Percentiles rank a stretch among this genome's conserved stretches.
These are phyloP conservation scores for Kodamaea kakaduensis DNA, from an alignment of 805 yeast genomes.

Conservation along the genomic window DNA sequence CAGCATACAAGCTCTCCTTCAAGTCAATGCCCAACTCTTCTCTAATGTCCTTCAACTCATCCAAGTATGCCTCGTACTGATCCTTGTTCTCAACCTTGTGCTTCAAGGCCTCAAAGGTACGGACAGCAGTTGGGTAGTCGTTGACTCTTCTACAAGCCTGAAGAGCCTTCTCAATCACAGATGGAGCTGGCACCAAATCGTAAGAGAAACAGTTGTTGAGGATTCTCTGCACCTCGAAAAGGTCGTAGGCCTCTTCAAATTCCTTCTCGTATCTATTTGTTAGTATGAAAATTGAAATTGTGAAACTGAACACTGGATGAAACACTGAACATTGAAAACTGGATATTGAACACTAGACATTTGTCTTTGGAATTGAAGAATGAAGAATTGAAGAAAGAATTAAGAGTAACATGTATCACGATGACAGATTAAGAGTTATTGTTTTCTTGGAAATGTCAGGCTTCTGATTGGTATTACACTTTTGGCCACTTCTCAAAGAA, in stretches of 20 bases:
- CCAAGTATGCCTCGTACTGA: conserved; percentile 94
- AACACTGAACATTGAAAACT: too few species aligned
- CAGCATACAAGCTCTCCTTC: conserved; percentile 75
- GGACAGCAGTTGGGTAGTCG: conserved; percentile 97
- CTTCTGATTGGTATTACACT: too few species aligned
- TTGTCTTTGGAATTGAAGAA: too few species aligned
- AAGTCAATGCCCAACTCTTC: conserved; percentile 89
- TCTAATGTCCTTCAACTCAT: conserved; percentile 88
- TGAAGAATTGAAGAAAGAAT: too few species aligned
- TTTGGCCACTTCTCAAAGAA: too few species aligned
- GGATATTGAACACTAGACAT: too few species aligned
- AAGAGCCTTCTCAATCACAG: conserved; percentile 91
- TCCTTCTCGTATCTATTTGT: conserved; percentile 81
- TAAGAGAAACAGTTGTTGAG: conserved; percentile 97
- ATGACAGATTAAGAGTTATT: too few species aligned
- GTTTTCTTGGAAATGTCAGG: too few species aligned
- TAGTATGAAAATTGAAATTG: conserved; percentile 22
- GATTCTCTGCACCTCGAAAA: conserved; percentile 66
- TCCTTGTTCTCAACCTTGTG: conserved; percentile 92
- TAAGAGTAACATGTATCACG: too few species aligned
- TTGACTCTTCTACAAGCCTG: conserved; percentile 98
- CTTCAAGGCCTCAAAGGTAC: conserved; percentile 96
- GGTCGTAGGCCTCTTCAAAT: conserved; percentile 77
- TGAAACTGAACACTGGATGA: too few species aligned
- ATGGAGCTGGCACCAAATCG: conserved; percentile 97